phyloP scores from a whole-genome alignment of 1,284 basidiomycete species.

The Tilletia setariae region DNA sequence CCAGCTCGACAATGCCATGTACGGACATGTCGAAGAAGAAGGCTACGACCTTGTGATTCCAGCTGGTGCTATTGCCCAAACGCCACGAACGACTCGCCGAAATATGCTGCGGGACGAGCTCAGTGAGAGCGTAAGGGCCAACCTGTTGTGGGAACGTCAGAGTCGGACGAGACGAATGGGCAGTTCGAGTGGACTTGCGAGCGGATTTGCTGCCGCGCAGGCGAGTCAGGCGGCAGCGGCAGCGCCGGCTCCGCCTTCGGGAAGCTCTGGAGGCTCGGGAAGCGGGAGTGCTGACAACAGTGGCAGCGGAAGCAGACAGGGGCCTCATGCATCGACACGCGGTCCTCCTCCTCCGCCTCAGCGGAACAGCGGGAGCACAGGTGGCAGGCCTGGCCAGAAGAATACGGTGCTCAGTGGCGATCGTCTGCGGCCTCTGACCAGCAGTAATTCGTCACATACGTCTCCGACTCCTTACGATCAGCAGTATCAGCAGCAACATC shows the following conservation, averaged over 20 bases:
- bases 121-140: constrained; percentile 75
- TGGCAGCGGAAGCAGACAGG: not conserved
- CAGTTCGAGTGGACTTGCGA: constrained; percentile 27
- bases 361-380: not conserved
- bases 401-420: constrained; percentile 40
- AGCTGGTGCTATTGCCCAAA: constrained; percentile 67
- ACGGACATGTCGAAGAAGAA: not conserved
- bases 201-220: not conserved
- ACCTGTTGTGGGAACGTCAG: constrained; percentile 76
- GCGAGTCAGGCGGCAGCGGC: constrained; percentile 20
- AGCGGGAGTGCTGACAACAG: not conserved
- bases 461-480: not conserved
- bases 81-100: constrained; percentile 76
- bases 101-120: constrained; percentile 80
- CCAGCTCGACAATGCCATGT: constrained; percentile 17
- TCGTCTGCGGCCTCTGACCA: constrained; percentile 39
- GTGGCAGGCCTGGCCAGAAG: constrained; percentile 15
- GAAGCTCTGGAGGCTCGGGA: not conserved
- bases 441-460: constrained; percentile 23
- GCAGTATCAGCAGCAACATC: constrained; percentile 13
- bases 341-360: too few species aligned
- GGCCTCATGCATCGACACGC: not conserved
- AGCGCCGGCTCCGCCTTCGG: constrained; percentile 14
- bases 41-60: constrained; percentile 58
- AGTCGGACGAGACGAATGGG: constrained; percentile 49